Base-by-base conservation (phyloP, 176 grass and related monocot species). In the Miscanthus lutarioriparius region DNA sequence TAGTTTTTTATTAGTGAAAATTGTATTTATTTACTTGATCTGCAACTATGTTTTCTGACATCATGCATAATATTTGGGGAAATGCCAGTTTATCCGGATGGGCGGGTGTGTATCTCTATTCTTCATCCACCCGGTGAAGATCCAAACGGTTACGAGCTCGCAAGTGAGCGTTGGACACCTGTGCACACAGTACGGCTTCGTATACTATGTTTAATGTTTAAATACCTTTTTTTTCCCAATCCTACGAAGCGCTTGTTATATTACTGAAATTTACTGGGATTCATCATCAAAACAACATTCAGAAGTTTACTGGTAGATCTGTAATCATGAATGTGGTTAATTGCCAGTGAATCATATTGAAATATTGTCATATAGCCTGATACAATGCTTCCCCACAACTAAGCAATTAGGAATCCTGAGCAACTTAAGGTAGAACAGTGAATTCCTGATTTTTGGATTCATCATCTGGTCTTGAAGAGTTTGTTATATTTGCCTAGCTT, bases 101-200 rank as follows among this genome's bases (percentile, higher is more conserved):
- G 95, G 0, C 88, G 90, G 17, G 95, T 97, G 76, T 97, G 95
- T 89, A 97, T 97, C 82, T 97, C 95, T 89, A 97, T 97, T 80
- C 92, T 97, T 88, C 95, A 94, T 82, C 88, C 95, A 54, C 95
- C 95, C 82, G 95, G 95, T 84, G 95, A 97, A 53, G 95, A 97
- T 86, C 95, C 95, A 38, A 97, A 91, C 2, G 95, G 95, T 14
- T 97, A 97, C 25, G 95, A 97, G 74, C 92, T 97, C 67, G 92
- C 95, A 16, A 97, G 92, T 74, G 95, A 97, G 92, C 95, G 95
- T 47, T 97, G 95, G 95, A 97, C 90, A 73, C 95, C 95, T 41
- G 90, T 97, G 58, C 95, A 97, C 84, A 97, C 95, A 62, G 95
- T 97, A 92, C 0, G 48, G 65, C 33, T 86, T 70, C 26, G 54